Base-by-base conservation (phyloP, 192 early-diverging fungal genomes). In the Globomyces pollinis-pini region DNA sequence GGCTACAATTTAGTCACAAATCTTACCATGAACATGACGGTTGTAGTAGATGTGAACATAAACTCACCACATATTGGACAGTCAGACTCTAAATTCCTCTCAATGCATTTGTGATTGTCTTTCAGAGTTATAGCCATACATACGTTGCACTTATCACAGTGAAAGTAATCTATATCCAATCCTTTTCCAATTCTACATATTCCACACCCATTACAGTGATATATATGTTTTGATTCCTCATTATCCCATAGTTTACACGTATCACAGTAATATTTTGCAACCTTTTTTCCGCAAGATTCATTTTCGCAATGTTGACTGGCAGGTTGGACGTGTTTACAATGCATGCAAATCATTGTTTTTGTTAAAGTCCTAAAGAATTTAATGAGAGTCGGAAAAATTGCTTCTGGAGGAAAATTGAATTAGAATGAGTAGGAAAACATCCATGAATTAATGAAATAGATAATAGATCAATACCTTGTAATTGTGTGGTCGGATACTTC, bases 1-100 rank as follows among this genome's bases (percentile, higher is more conserved):
- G 16, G n/a, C n/a, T n/a, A n/a, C n/a, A n/a, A n/a, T n/a, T n/a
- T n/a, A 65, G 36, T 31, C 44, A 26, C 28, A 33, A 32, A 29
- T n/a, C 29, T 42, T 69, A 88, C 88, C 91, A 92, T 90, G 68
- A 89, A 90, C 11, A 89, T 88, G 2, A 93, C 84, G 0, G 77
- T 80, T 5, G 81, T 77, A 1, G 85, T 86, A 1, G 88, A 91
- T 1, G 89, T 95, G 50, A 93, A 91, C 78, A 99, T 86, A 69
- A 86, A 88, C 63, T 99, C 94, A 23, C 92, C 91, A 70, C 96
- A 99, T 50, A 99, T 94, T 3, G 94, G 93, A 53, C 96, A 99
- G 63, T 96, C 88, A 39, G 84, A 79, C 59, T 94, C 91, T 38
- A 99, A 59, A 42, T 89, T 91, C 44, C 85, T 77, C 64, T 99